These are phyloP conservation scores for Olyra latifolia DNA, from an alignment of 176 grass and related monocot species.

Conservation along the genomic window DNA sequence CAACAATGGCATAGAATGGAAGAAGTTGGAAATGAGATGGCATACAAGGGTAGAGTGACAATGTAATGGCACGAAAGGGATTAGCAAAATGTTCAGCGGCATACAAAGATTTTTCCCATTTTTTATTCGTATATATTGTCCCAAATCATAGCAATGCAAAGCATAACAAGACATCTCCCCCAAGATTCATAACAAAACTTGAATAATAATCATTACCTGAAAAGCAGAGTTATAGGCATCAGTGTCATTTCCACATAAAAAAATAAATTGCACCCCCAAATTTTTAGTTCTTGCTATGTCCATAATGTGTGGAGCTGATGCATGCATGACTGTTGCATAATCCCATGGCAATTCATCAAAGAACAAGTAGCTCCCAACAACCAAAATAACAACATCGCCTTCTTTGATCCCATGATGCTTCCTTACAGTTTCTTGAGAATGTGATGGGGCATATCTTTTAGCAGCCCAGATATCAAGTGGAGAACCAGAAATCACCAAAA, in stretches of 20 bases:
- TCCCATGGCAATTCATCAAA: conserved; percentile 87
- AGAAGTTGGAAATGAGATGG: no score
- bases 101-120: no score
- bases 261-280: conserved; percentile 56
- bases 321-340: conserved; percentile 55
- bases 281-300: conserved; percentile 55
- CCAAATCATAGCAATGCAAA: background rate
- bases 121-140: background rate
- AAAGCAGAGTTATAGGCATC: conserved; percentile 65
- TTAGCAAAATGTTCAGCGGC: no score
- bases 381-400: conserved; percentile 69
- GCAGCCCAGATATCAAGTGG: conserved; percentile 65
- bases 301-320: conserved; percentile 59
- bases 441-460: conserved; percentile 51
- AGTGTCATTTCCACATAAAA: conserved; percentile 80
- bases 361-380: conserved; percentile 73
- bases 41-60: no score
- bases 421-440: conserved; percentile 51
- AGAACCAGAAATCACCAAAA: conserved; percentile 87
- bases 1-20: no score
- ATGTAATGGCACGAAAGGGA: no score
- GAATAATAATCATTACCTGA: conserved; percentile 53
- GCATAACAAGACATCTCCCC: background rate
- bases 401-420: conserved; percentile 62
- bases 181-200: conserved; percentile 13